These are phyloP conservation scores for Wallacemonas rigidus DNA, from an alignment of 208 protist species.

Conservation along the genomic window DNA sequence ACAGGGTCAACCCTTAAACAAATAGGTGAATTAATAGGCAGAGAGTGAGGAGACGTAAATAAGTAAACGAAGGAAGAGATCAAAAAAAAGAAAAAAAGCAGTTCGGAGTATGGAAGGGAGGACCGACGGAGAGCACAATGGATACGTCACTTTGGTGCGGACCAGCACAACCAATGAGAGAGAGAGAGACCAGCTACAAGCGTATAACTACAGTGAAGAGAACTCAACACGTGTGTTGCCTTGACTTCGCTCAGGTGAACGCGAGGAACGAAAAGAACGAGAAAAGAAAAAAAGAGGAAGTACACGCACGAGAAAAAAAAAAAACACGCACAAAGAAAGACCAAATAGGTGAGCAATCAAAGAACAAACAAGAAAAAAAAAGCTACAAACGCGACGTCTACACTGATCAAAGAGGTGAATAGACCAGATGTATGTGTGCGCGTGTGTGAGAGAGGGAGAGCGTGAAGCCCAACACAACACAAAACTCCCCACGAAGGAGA, in stretches of 20 bases:
- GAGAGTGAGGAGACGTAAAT: neutral
- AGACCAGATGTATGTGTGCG: neutral
- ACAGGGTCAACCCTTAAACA: neutral
- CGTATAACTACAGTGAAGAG: too few relatives aligned
- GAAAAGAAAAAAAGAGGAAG: neutral
- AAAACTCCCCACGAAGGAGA: neutral
- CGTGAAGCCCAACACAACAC: neutral
- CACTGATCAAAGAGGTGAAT: too few relatives aligned
- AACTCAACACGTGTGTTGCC: neutral
- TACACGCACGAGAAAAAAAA: neutral
- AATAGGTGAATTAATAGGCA: too few relatives aligned
- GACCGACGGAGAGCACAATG: neutral
- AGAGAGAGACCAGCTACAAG: too few relatives aligned
- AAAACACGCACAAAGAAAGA: neutral
- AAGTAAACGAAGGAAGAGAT: too few relatives aligned
- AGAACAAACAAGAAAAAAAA: slow-evolving; percentile 9
- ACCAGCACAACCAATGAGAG: too few relatives aligned
- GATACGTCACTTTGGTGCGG: too few relatives aligned
- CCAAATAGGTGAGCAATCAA: neutral
- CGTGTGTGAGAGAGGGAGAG: too few relatives aligned
- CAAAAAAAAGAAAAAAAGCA: neutral
- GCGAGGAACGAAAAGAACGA: neutral
- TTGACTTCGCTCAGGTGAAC: neutral
- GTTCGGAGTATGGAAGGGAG: neutral
- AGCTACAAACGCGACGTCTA: neutral